Evolutionary conservation across 2,329 filamentous ascomycete species (phyloP).

Genomic region (Pyrenochaeta sp.): DNA sequence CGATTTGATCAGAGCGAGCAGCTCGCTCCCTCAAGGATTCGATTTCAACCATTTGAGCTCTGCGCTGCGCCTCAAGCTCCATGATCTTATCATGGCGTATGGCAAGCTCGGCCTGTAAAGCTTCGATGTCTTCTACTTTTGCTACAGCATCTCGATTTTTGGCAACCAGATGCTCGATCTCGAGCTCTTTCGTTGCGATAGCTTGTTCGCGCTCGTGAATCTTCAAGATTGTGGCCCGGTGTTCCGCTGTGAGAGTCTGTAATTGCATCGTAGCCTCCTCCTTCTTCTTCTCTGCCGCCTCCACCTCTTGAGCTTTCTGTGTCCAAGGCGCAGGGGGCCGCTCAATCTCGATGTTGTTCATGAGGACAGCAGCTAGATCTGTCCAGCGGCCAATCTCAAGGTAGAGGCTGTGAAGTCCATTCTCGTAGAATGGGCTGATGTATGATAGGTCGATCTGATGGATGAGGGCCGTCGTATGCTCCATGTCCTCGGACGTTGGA

Average conservation of each 20-base stretch:
- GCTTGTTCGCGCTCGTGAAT: constrained; percentile 82
- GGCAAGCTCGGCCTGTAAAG: constrained; percentile 30
- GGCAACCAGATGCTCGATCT: constrained; percentile 91
- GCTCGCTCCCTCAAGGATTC: constrained; percentile 22
- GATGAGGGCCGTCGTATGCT: neutral
- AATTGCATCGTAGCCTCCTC: constrained; percentile 88
- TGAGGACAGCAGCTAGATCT: constrained; percentile 61
- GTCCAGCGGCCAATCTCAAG: constrained; percentile 57
- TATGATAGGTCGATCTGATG: neutral
- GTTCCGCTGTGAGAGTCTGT: constrained; percentile 78
- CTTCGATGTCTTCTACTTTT: constrained; percentile 33
- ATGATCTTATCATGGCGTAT: constrained; percentile 31
- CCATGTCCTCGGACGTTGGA: neutral
- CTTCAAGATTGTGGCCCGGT: constrained; percentile 73
- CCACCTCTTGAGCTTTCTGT: constrained; percentile 80
- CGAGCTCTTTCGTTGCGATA: constrained; percentile 66
- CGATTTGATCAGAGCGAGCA: constrained; percentile 15
- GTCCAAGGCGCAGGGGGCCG: constrained; percentile 81
- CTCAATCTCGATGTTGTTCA: constrained; percentile 67
- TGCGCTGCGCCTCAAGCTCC: constrained; percentile 25
- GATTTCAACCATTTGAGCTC: constrained; percentile 28
- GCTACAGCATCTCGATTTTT: constrained; percentile 39
- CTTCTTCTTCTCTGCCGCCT: constrained; percentile 79
- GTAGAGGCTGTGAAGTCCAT: neutral
- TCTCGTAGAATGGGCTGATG: neutral